phyloP scores from a whole-genome alignment of 345 rosid species.

The Citrus hindsii region DNA sequence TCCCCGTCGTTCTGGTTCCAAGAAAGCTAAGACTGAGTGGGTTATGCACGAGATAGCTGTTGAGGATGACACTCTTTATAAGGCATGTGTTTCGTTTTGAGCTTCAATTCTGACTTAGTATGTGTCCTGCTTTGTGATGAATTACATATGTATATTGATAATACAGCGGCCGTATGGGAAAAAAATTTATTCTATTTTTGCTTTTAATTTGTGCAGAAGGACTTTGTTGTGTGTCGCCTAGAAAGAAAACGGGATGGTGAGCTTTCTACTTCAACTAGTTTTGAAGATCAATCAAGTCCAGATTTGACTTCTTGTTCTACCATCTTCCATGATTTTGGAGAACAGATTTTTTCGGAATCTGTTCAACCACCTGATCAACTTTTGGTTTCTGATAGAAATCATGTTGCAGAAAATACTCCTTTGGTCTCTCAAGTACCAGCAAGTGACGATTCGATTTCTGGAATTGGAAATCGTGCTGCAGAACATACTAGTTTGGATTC shows the following conservation, averaged over 20 bases:
- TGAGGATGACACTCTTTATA: background rate
- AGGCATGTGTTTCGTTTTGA: background rate
- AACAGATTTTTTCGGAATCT: background rate
- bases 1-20: background rate
- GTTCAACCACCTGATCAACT: background rate
- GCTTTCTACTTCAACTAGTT: background rate
- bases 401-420: background rate
- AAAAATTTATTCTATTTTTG: background rate
- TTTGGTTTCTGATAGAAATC: background rate
- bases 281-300: background rate
- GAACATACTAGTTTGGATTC: background rate
- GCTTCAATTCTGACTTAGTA: too few species aligned
- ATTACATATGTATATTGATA: background rate
- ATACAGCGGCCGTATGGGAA: background rate
- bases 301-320: background rate
- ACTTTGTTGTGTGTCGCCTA: background rate
- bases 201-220: background rate
- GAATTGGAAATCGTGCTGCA: background rate
- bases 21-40: background rate
- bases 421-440: background rate
- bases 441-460: background rate
- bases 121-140: too few species aligned
- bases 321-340: background rate
- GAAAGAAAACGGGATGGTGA: background rate
- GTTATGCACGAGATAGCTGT: background rate